Base-by-base conservation (phyloP, 169 alveolate species). In the Cryptosporidium parvum region DNA sequence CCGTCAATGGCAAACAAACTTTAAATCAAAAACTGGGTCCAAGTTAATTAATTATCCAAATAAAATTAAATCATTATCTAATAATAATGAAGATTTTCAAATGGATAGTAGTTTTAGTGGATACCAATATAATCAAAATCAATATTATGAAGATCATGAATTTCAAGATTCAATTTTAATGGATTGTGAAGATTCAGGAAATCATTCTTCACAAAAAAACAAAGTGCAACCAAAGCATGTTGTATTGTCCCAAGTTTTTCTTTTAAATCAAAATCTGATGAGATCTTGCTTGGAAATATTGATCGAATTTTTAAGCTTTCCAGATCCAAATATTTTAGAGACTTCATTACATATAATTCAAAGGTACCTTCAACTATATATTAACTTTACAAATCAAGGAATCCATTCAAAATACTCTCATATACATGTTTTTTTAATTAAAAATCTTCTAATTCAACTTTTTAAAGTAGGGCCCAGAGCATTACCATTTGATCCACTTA, bases 401-500 rank as follows among this genome's bases (percentile, higher is more conserved):
- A 69, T 9, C 42, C 65, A 45, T 35, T 26, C n/a, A 37, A 35
- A 73, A 31, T 73, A 53, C 26, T 26, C 35, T 29, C 35, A 56
- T n/a, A 26, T 56, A 1, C 86, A 73, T 52, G 9, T 58, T n/a
- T n/a, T 21, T 56, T 18, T 52, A 2, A 73, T 73, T 33, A 48
- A 73, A 58, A 53, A 53, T 31, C 69, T 73, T 53, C 21, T 73
- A 33, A 35, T 73, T 29, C 56, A 59, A 16, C 71, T 73, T 3
- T 26, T 73, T 1, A 52, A 73, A 56, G 45, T 33, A 5, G 69
- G 71, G 7, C 51, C 45, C n/a, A 53, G 65, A 33, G 45, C 31
- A 16, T 35, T 73, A 53, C 71, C 86, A 53, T 73, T 73, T 56
- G 86, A 73, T 37, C 86, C 86, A 23, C 65, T 73, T 16, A 73